phyloP scores from a whole-genome alignment of 805 yeast species.

The Torulaspora microellipsoides region DNA sequence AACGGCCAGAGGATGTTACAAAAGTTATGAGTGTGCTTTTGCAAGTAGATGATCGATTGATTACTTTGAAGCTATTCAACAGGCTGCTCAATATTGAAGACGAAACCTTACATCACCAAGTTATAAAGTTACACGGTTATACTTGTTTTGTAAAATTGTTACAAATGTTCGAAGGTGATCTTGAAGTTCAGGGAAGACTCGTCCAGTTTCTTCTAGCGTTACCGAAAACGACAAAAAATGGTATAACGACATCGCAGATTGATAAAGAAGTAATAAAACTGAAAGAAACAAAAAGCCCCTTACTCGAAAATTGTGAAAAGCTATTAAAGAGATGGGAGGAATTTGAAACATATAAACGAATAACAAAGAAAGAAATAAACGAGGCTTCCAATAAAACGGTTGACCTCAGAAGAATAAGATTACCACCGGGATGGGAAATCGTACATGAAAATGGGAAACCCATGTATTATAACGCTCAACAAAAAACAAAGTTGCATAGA shows the following conservation, averaged over 20 bases:
- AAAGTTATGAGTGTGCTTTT: slow-evolving; percentile 76
- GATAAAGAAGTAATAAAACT: slow-evolving; percentile 48
- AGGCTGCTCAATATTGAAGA: slow-evolving; percentile 52
- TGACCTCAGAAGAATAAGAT: slow-evolving; percentile 31
- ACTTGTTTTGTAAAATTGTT: slow-evolving; percentile 65
- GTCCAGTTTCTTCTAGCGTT: slow-evolving; percentile 56
- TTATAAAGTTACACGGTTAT: slow-evolving; percentile 83
- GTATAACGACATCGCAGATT: slow-evolving; percentile 68
- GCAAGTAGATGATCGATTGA: slow-evolving; percentile 65
- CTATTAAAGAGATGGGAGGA: slow-evolving; percentile 66
- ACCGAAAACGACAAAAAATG: slow-evolving; percentile 73
- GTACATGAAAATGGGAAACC: slow-evolving; percentile 35
- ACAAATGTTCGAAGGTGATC: slow-evolving; percentile 37
- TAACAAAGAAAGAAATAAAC: slow-evolving; percentile 52
- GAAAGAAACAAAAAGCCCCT: slow-evolving; percentile 29
- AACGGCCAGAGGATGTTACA: slow-evolving; percentile 54
- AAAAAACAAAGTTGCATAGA: slow-evolving; percentile 26
- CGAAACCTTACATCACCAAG: slow-evolving; percentile 47
- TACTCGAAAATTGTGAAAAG: slow-evolving; percentile 30
- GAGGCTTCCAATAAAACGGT: slow-evolving; percentile 25
- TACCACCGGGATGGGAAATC: slow-evolving; percentile 36
- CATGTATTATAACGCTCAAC: slow-evolving; percentile 32
- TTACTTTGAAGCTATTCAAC: slow-evolving; percentile 61
- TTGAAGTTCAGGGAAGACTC: slow-evolving; percentile 43
- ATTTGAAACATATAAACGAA: slow-evolving; percentile 77